Conservation (phyloP, 208 protist species). For the Wallacemonas sp. region DNA sequence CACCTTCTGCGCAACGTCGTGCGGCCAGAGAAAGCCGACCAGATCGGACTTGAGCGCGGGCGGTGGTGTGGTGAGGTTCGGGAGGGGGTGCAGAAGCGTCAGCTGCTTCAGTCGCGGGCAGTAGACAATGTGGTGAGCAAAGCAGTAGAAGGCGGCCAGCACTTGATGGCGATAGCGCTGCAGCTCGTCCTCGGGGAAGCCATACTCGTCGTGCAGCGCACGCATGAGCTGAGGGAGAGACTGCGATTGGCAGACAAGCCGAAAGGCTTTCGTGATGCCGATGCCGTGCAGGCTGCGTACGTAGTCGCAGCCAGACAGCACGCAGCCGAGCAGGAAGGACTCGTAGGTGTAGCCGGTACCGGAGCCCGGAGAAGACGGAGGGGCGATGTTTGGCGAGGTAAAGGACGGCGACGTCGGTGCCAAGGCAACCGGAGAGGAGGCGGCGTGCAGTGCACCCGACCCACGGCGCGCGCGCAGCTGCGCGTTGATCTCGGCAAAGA, state of each 20-base stretch:
- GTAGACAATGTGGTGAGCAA: constrained; percentile 91
- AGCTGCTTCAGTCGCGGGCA: constrained; percentile 52
- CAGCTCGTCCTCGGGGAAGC: constrained; percentile 65
- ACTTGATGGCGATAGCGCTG: constrained; percentile 51
- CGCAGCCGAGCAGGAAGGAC: constrained; percentile 93
- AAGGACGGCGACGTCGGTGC: constrained; percentile 2
- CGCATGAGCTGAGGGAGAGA: constrained; percentile 56
- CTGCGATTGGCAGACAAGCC: constrained; percentile 57
- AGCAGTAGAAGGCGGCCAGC: constrained; percentile 83
- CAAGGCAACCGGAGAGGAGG: constrained; percentile 12
- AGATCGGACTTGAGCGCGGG: constrained; percentile 46
- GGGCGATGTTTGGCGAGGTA: neutral
- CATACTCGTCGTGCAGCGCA: constrained; percentile 43
- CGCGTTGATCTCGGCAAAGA: constrained; percentile 29
- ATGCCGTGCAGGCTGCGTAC: constrained; percentile 88
- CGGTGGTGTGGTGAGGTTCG: constrained; percentile 1
- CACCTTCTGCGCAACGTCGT: constrained; percentile 50
- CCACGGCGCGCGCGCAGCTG: neutral
- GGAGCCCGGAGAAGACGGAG: neutral
- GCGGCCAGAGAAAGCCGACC: constrained; percentile 44
- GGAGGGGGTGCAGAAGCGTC: constrained; percentile 53
- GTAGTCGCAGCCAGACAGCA: constrained; percentile 98
- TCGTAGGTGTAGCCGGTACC: constrained; percentile 57
- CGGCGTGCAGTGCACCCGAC: neutral
- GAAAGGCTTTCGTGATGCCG: constrained; percentile 94